These are phyloP conservation scores for Ogataea polymorpha DNA, from an alignment of 805 yeast genomes.

Conservation along the genomic window DNA sequence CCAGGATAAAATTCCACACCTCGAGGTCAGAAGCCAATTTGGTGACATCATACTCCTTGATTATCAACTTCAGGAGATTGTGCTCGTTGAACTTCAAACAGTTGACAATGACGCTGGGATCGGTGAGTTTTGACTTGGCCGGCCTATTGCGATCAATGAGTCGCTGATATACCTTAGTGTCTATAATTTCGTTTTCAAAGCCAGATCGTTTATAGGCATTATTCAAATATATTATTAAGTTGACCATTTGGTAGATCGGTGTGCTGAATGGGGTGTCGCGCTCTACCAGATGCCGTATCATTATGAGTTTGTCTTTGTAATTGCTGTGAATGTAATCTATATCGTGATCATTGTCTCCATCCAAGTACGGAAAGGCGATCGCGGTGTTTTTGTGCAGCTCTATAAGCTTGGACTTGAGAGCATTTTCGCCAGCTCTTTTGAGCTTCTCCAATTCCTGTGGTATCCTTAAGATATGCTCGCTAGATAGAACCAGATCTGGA, in stretches of 20 bases:
- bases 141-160: slow-evolving; percentile 2
- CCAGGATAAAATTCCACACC: slow-evolving; percentile 22
- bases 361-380: slow-evolving; percentile 16
- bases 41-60: slow-evolving; percentile 6
- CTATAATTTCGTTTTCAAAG: not conserved
- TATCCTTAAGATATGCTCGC: not conserved
- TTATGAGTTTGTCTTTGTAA: slow-evolving; percentile 14
- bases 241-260: slow-evolving; percentile 10
- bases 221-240: slow-evolving; percentile 8
- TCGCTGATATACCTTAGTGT: slow-evolving; percentile 1
- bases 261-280: slow-evolving; percentile 1
- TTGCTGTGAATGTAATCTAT: slow-evolving; percentile 12
- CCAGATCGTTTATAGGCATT: slow-evolving; percentile 5
- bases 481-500: slow-evolving; percentile 13
- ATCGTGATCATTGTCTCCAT: slow-evolving; percentile 10
- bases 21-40: slow-evolving; percentile 12
- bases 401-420: slow-evolving; percentile 1
- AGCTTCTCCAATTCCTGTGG: not conserved
- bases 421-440: not conserved
- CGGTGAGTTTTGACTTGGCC: slow-evolving; percentile 1
- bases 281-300: slow-evolving; percentile 11
- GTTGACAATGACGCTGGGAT: slow-evolving; percentile 10
- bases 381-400: slow-evolving; percentile 1
- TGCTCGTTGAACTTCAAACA: slow-evolving; percentile 11
- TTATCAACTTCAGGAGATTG: slow-evolving; percentile 6